Evolutionary conservation across 306 rosid genomes (phyloP), one percentile per base, ranked within the genome.

Genomic region (Dalbergia oliveri): DNA sequence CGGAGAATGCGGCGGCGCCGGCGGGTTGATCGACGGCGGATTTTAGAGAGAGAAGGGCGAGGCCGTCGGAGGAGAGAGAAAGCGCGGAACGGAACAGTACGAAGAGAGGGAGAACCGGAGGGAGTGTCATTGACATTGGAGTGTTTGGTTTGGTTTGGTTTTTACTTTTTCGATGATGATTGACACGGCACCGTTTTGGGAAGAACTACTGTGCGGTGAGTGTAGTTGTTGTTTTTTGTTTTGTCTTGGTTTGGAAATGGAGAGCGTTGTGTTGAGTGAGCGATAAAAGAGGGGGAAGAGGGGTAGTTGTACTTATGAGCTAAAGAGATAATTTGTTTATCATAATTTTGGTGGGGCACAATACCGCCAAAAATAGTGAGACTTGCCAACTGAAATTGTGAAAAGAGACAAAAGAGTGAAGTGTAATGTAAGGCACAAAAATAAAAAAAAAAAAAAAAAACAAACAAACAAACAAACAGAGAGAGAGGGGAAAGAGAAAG

Each of bases 11-110:
- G 4, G 65, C 66, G 63, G 69, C 65, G 47, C 66, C 84, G 19
- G 89, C 62, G 0, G 77, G 44, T 34, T 85, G 89, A 39, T 92
- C 97, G 9, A 94, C 86, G 78, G 97, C 97, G 39, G 94, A 92
- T 53, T 94, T 94, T 2, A 94, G 93, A 41, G 97, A 88, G 72
- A 94, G 94, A 82, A 94, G 93, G 1, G 97, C 86, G 37, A 92
- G 90, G 35, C 98, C 98, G 72, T 94, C 98, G 4, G 94, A 88
- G 35, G 94, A 85, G 62, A 92, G 91, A n/a, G 94, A 77, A 59
- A 69, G 49, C 19, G 69, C 69, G 6, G 64, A 23, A 50, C 37
- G 72, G 49, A 78, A 54, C 41, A 79, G 9, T 10, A 87, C 21
- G 10, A 83, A 66, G 11, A 72, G 43, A 9, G 14, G 6, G 57